Evolutionary conservation across 495 filamentous ascomycete genomes (phyloP).

Genomic region (Lineolata rhizophorae): DNA sequence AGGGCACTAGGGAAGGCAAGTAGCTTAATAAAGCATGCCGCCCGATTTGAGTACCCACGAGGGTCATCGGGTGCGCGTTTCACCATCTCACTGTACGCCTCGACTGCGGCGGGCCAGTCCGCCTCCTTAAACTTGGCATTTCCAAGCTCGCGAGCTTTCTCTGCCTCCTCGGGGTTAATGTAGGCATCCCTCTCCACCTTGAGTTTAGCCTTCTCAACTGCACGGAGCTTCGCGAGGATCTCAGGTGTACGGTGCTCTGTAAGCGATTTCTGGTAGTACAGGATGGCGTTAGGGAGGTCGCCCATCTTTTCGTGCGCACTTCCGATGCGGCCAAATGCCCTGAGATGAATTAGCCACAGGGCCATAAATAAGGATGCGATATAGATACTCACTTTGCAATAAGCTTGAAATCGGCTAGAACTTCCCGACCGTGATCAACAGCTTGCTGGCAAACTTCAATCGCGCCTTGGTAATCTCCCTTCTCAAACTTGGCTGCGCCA

Average conservation of each 20-base stretch:
- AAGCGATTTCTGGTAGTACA: conserved; percentile 78
- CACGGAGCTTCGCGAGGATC: conserved; percentile 73
- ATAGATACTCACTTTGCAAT: conserved; percentile 69
- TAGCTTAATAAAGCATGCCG: conserved; percentile 88
- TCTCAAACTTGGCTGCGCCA: conserved; percentile 85
- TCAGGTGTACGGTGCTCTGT: conserved; percentile 96
- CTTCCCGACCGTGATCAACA: conserved; percentile 65
- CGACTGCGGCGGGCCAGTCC: conserved; percentile 91
- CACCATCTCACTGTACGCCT: conserved; percentile 90
- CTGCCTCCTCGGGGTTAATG: conserved; percentile 75
- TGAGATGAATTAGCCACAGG: conserved; percentile 7
- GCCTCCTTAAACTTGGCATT: conserved; percentile 91
- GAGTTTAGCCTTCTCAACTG: conserved; percentile 76
- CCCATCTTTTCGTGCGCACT: conserved; percentile 73
- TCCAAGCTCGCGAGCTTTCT: conserved; percentile 85
- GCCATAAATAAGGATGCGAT: too few species aligned
- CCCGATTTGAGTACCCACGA: conserved; percentile 90
- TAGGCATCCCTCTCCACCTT: conserved; percentile 59
- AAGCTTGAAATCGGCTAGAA: conserved; percentile 86
- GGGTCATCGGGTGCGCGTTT: conserved; percentile 88
- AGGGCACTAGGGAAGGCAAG: conserved; percentile 87
- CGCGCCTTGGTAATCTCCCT: conserved; percentile 71
- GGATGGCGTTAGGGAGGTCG: conserved; percentile 61
- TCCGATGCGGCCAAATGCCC: conserved; percentile 76
- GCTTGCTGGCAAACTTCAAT: conserved; percentile 76